phyloP scores from a whole-genome alignment of 202 grass and related monocot species.

The Zoysia matrella region DNA sequence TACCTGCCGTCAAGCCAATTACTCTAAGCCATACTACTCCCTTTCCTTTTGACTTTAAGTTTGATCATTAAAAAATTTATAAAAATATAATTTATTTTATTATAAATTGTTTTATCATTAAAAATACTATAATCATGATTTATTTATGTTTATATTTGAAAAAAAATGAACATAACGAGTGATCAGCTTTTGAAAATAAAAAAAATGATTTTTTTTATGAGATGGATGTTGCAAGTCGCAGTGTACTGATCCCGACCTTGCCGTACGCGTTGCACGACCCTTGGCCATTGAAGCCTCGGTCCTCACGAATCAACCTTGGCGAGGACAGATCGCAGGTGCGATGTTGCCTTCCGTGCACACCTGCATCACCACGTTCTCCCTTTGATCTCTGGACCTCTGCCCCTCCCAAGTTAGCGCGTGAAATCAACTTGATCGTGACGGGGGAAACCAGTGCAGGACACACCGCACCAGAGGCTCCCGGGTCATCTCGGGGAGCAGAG shows the following conservation, averaged over 20 bases:
- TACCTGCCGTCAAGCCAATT: not conserved
- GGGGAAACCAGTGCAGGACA: not conserved
- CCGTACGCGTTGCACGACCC: not conserved
- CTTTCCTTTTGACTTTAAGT: no score
- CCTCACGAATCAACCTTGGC: not conserved
- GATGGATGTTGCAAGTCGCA: no score
- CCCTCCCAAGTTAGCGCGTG: conserved; percentile 25
- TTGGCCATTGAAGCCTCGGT: not conserved
- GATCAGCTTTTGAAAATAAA: no score
- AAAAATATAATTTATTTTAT: no score
- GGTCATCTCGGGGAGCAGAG: not conserved
- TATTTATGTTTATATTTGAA: no score
- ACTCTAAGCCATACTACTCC: no score
- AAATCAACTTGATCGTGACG: not conserved
- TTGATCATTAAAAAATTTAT: no score
- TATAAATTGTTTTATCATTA: no score
- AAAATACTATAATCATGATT: no score
- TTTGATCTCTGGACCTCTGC: not conserved
- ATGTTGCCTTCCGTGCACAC: conserved; percentile 22
- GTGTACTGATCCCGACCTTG: not conserved
- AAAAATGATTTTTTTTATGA: no score
- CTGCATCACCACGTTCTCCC: not conserved
- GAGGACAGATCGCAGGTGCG: not conserved
- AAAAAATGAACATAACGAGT: no score
- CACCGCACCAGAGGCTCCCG: not conserved